Conservation (phyloP, 805 yeast genomes). For the Ogataea pini region DNA sequence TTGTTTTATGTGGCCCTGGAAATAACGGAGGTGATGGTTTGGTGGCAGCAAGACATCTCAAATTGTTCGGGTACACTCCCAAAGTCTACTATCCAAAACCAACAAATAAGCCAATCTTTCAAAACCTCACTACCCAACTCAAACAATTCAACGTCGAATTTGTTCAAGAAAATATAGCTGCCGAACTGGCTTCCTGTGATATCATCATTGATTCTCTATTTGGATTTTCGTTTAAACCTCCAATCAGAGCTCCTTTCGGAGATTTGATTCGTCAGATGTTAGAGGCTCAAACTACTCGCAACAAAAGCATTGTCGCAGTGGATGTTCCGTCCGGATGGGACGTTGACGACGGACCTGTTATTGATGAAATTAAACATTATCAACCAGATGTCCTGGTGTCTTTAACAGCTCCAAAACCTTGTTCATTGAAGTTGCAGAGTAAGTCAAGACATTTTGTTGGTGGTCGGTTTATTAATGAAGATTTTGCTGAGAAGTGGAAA, state of each 20-base stretch:
- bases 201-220: constrained; percentile 79
- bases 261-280: constrained; percentile 44
- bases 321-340: constrained; percentile 98
- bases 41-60: constrained; percentile 91
- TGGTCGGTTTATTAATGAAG: constrained; percentile 75
- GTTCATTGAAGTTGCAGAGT: constrained; percentile 52
- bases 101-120: constrained; percentile 55
- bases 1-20: constrained; percentile 91
- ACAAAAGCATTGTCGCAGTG: constrained; percentile 69
- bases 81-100: constrained; percentile 78
- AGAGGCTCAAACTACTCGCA: constrained; percentile 22
- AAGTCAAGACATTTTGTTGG: constrained; percentile 74
- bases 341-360: constrained; percentile 79
- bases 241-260: constrained; percentile 77
- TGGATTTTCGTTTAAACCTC: constrained; percentile 93
- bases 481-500: constrained; percentile 71
- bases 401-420: constrained; percentile 93
- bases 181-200: constrained; percentile 39
- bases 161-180: constrained; percentile 36
- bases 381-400: constrained; percentile 73
- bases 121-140: constrained; percentile 66
- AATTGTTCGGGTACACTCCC: constrained; percentile 77
- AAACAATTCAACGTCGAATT: constrained; percentile 62
- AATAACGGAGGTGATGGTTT: constrained; percentile 97
- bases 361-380: constrained; percentile 34